Evolutionary conservation across 169 alveolate genomes (phyloP).

Genomic region (Hepatocystis sp.): DNA sequence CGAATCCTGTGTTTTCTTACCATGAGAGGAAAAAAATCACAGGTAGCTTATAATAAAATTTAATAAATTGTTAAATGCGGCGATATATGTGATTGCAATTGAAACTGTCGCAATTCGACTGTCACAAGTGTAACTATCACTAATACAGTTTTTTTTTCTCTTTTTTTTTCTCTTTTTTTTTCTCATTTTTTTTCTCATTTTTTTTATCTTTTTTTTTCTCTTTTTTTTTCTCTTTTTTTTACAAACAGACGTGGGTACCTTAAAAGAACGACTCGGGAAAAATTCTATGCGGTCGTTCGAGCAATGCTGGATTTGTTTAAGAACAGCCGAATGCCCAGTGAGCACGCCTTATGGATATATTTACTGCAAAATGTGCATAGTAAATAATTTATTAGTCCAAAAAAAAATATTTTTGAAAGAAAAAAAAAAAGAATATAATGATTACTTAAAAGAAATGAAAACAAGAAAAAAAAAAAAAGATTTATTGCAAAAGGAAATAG

Average conservation of each 20-base stretch:
- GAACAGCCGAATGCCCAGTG: conserved; percentile 90
- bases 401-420: conserved; percentile 81
- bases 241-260: conserved; percentile 88
- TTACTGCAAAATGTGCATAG: conserved; percentile 93
- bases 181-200: no score
- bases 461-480: conserved; percentile 76
- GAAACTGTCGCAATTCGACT: no score
- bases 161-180: no score
- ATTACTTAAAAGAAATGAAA: conserved; percentile 23
- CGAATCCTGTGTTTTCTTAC: conserved; percentile 91
- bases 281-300: conserved; percentile 92
- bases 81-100: no score
- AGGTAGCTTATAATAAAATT: conserved; percentile 58
- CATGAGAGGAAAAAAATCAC: conserved; percentile 91
- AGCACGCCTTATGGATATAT: conserved; percentile 93
- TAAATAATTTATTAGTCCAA: conserved; percentile 90
- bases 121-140: no score
- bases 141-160: no score
- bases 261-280: conserved; percentile 91
- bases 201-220: no score
- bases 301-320: conserved; percentile 93
- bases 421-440: conserved; percentile 46
- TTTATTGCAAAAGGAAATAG: conserved; percentile 61
- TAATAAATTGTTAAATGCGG: background rate
- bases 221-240: conserved; percentile 3